Percentiles rank a stretch among this genome's conserved stretches.
Conservation (phyloP, 176 grass and related monocot genomes). For the Cymbopogon citratus region DNA sequence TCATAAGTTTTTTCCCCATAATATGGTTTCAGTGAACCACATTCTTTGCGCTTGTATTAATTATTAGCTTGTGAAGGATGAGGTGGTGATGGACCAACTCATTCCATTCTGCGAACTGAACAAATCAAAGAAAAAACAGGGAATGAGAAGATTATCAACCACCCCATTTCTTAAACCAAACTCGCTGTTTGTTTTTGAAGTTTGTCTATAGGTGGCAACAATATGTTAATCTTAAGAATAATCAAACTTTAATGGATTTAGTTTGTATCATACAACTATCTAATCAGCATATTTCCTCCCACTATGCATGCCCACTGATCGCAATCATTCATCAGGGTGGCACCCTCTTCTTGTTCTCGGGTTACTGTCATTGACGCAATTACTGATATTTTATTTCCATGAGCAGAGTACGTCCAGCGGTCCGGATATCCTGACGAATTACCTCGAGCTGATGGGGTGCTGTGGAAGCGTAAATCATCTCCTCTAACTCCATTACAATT, state of each 20-base stretch:
- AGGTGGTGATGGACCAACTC: neutral
- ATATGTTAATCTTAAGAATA: neutral
- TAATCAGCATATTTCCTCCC: neutral
- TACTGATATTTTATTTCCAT: neutral
- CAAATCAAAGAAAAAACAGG: neutral
- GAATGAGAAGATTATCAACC: neutral
- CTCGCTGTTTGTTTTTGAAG: neutral
- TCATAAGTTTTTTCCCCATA: neutral
- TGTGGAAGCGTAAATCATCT: conserved; percentile 46
- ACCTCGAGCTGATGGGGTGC: conserved; percentile 38
- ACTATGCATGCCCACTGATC: neutral
- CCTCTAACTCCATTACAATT: neutral
- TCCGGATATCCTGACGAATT: conserved; percentile 9
- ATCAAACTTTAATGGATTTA: neutral
- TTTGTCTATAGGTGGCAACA: neutral
- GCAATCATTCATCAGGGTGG: neutral
- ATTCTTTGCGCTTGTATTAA: neutral
- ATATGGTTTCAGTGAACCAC: neutral
- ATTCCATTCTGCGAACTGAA: too few species aligned
- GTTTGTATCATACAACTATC: neutral
- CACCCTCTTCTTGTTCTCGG: neutral
- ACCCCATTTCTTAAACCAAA: neutral
- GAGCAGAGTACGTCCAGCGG: neutral
- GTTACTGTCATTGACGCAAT: neutral
- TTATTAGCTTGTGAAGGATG: neutral